Evolutionary conservation across 1,284 basidiomycete genomes (phyloP).

Genomic region (Takashimella tepidaria): DNA sequence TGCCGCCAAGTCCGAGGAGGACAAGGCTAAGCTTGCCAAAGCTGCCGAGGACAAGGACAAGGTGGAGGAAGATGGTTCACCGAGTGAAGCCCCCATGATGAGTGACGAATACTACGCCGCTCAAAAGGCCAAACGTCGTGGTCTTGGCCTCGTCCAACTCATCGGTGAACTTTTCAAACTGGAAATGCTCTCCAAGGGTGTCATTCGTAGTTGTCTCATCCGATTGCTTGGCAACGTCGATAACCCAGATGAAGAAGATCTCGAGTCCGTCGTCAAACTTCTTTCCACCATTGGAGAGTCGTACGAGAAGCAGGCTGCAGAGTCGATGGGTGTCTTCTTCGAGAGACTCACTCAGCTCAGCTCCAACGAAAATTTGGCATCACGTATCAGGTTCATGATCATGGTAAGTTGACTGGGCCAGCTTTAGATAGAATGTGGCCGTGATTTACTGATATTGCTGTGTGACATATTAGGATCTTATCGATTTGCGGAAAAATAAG

Average conservation of each 20-base stretch:
- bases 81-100: slow-evolving; percentile 63
- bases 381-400: slow-evolving; percentile 93
- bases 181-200: slow-evolving; percentile 86
- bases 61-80: slow-evolving; percentile 34
- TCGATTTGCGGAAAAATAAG: slow-evolving; percentile 76
- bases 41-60: slow-evolving; percentile 48
- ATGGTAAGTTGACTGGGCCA: slow-evolving; percentile 72
- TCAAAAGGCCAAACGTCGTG: slow-evolving; percentile 93
- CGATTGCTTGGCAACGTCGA: slow-evolving; percentile 87
- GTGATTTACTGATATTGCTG: slow-evolving; percentile 8
- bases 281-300: slow-evolving; percentile 79
- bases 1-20: slow-evolving; percentile 54
- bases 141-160: slow-evolving; percentile 94
- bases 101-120: slow-evolving; percentile 96
- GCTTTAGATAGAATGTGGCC: too few relatives aligned
- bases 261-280: slow-evolving; percentile 91
- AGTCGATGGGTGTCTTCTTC: slow-evolving; percentile 93
- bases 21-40: slow-evolving; percentile 53
- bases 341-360: slow-evolving; percentile 75
- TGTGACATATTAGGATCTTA: slow-evolving; percentile 60
- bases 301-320: slow-evolving; percentile 63
- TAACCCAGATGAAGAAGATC: slow-evolving; percentile 94
- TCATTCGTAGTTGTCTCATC: slow-evolving; percentile 96
- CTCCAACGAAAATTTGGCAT: slow-evolving; percentile 67
- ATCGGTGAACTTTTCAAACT: slow-evolving; percentile 98